These are phyloP conservation scores for Pseudopithomyces maydicus DNA, from an alignment of 2,329 filamentous ascomycete genomes.

Conservation along the genomic window DNA sequence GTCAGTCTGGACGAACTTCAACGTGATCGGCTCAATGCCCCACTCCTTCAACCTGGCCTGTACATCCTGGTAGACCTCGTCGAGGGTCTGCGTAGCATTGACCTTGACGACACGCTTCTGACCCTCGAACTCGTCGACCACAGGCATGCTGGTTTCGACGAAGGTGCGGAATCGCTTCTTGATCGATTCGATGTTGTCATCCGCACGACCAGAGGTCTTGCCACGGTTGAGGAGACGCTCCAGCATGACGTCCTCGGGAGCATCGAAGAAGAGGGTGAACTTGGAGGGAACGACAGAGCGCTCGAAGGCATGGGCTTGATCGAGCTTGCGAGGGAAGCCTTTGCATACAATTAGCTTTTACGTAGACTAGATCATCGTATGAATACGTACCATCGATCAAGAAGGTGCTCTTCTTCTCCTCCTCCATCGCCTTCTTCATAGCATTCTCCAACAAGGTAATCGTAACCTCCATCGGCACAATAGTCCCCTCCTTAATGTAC, in stretches of 20 bases:
- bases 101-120: constrained; percentile 82
- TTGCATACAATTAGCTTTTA: neutral
- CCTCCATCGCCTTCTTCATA: constrained; percentile 73
- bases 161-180: constrained; percentile 96
- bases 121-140: constrained; percentile 81
- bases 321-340: constrained; percentile 95
- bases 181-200: constrained; percentile 95
- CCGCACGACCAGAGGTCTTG: constrained; percentile 86
- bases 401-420: constrained; percentile 70
- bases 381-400: constrained; percentile 61
- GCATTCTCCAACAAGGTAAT: constrained; percentile 92
- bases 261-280: constrained; percentile 93
- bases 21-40: constrained; percentile 36
- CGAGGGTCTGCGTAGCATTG: constrained; percentile 70
- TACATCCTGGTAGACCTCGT: constrained; percentile 66
- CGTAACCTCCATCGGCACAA: constrained; percentile 99
- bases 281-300: constrained; percentile 80
- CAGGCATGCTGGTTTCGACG: constrained; percentile 95
- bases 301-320: constrained; percentile 95
- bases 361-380: neutral
- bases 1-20: constrained; percentile 32
- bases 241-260: constrained; percentile 88
- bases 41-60: constrained; percentile 39
- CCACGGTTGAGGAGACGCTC: constrained; percentile 82
- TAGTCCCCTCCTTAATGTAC: constrained; percentile 92